phyloP scores from a whole-genome alignment of 2,329 filamentous ascomycete species.

The Scolecobasidium constrictum region DNA sequence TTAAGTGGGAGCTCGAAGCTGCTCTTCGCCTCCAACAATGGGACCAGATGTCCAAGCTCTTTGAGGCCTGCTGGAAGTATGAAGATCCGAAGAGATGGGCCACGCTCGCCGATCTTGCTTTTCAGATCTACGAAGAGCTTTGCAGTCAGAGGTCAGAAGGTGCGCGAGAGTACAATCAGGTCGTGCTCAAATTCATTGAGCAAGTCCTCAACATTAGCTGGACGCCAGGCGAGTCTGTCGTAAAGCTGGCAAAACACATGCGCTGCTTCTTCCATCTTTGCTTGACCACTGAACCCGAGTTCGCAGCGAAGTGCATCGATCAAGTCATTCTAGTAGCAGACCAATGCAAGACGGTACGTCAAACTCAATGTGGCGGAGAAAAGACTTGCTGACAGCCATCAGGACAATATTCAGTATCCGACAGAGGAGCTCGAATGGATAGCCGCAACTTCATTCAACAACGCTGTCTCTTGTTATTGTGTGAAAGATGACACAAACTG shows the following conservation, averaged over 20 bases:
- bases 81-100: conserved; percentile 29
- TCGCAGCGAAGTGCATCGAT: conserved; percentile 52
- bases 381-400: neutral
- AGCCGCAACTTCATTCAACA: conserved; percentile 58
- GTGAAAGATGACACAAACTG: conserved; percentile 44
- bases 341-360: conserved; percentile 15
- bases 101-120: conserved; percentile 34
- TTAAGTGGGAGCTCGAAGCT: conserved; percentile 73
- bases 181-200: conserved; percentile 11
- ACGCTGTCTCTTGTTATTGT: conserved; percentile 55
- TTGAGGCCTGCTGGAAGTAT: conserved; percentile 33
- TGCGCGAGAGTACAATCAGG: conserved; percentile 22
- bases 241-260: conserved; percentile 63
- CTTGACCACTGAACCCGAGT: conserved; percentile 43
- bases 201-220: conserved; percentile 4
- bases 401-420: conserved; percentile 41
- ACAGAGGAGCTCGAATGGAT: conserved; percentile 64
- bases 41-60: conserved; percentile 52
- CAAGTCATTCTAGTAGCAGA: conserved; percentile 47
- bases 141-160: conserved; percentile 15
- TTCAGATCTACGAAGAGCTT: conserved; percentile 30
- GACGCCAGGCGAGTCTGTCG: conserved; percentile 14
- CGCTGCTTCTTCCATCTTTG: conserved; percentile 64
- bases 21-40: conserved; percentile 55
- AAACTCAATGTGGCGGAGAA: neutral